Percentiles rank a stretch among this genome's conserved stretches.
These are phyloP conservation scores for Platismatia glauca DNA, from an alignment of 495 filamentous ascomycete genomes.

Conservation along the genomic window DNA sequence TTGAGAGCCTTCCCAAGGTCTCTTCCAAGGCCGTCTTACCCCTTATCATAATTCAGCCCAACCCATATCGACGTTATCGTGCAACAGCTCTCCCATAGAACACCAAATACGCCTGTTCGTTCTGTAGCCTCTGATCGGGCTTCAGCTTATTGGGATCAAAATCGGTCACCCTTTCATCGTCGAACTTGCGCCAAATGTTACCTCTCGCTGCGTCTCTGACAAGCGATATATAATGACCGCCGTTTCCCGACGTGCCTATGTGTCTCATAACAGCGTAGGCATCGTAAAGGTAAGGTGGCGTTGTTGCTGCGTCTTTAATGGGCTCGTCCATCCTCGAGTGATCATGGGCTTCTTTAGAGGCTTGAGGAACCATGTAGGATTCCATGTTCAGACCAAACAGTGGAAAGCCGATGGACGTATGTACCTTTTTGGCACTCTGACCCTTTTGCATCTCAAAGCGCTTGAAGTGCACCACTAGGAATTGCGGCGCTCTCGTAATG, in stretches of 20 bases:
- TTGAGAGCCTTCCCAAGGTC: neutral
- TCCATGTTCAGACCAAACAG: constrained; percentile 55
- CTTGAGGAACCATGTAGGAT: constrained; percentile 22
- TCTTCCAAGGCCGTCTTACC: neutral
- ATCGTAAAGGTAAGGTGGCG: constrained; percentile 59
- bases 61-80: constrained; percentile 31
- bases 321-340: constrained; percentile 16
- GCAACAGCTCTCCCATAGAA: constrained; percentile 52
- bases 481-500: constrained; percentile 61
- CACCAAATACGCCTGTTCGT: constrained; percentile 59
- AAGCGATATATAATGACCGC: constrained; percentile 62
- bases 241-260: constrained; percentile 51
- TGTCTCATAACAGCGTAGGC: constrained; percentile 66
- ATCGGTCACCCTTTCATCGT: constrained; percentile 52
- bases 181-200: constrained; percentile 55
- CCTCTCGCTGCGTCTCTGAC: constrained; percentile 50
- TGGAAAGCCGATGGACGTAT: constrained; percentile 60
- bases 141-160: constrained; percentile 48
- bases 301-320: constrained; percentile 40
- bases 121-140: constrained; percentile 42
- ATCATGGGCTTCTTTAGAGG: constrained; percentile 5
- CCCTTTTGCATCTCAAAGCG: constrained; percentile 54
- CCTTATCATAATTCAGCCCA: neutral
- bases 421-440: constrained; percentile 53
- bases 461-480: constrained; percentile 69